Conservation (phyloP, 208 protist species). For the Strigomonas galati region DNA sequence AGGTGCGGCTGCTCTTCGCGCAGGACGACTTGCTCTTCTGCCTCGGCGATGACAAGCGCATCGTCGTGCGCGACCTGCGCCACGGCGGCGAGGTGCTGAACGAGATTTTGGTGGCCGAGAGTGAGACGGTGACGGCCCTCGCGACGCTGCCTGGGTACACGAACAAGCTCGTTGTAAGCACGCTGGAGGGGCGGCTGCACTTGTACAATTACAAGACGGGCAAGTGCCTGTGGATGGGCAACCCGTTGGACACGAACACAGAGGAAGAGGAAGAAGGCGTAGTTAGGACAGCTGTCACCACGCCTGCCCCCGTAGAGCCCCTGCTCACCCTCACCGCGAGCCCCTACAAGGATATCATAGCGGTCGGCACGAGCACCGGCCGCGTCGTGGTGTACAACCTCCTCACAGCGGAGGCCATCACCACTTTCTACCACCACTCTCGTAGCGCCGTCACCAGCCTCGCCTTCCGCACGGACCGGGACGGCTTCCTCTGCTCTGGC, state of each 20-base stretch:
- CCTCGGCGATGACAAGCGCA: conserved; percentile 67
- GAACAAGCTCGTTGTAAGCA: conserved; percentile 86
- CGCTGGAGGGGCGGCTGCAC: conserved; percentile 69
- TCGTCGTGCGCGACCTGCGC: conserved; percentile 65
- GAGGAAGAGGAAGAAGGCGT: conserved; percentile 7
- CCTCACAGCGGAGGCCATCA: conserved; percentile 56
- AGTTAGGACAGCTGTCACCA: conserved; percentile 1
- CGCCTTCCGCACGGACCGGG: conserved; percentile 78
- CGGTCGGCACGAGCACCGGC: conserved; percentile 73
- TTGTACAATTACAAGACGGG: conserved; percentile 88
- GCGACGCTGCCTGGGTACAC: conserved; percentile 63
- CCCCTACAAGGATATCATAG: conserved; percentile 81
- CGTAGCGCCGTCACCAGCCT: conserved; percentile 71
- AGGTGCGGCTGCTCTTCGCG: conserved; percentile 54
- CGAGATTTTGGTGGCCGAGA: conserved; percentile 57
- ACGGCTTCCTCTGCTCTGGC: conserved; percentile 64
- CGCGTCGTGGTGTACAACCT: conserved; percentile 71
- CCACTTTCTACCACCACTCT: conserved; percentile 60
- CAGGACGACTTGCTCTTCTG: conserved; percentile 81
- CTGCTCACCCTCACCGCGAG: conserved; percentile 64
- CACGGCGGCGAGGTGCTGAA: conserved; percentile 60
- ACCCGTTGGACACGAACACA: neutral
- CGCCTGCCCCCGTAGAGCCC: conserved; percentile 11
- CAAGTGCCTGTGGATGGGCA: conserved; percentile 58
- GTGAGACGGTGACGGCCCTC: conserved; percentile 50